Percentiles rank a stretch among this genome's conserved stretches.
Conservation (phyloP, 2,329 filamentous ascomycete species). For the Chrysoporthe deuterocubensis region DNA sequence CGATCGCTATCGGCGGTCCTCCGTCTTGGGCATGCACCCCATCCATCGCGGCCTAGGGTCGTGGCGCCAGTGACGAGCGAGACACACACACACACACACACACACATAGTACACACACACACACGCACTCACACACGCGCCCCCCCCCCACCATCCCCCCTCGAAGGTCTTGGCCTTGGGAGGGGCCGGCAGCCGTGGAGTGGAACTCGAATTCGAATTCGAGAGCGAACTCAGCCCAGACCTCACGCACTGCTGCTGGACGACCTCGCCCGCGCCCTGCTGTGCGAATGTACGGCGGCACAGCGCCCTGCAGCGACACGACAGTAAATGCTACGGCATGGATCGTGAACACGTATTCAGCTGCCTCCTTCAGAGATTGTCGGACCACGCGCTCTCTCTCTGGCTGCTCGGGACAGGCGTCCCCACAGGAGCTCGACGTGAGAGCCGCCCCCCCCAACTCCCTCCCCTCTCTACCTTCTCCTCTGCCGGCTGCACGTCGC, state of each 20-base stretch:
- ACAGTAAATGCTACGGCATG: constrained; percentile 1
- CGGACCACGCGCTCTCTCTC: not conserved
- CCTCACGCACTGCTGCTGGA: not conserved
- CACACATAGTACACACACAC: not conserved
- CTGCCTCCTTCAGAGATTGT: not conserved
- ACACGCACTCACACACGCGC: too few species aligned
- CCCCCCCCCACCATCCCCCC: too few species aligned
- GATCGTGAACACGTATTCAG: constrained; percentile 10
- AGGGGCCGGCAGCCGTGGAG: not conserved
- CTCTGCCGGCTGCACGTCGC: constrained; percentile 6
- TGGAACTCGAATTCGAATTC: not conserved
- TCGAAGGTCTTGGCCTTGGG: too few species aligned
- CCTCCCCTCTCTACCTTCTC: not conserved
- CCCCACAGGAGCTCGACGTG: too few species aligned
- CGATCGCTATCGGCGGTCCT: not conserved
- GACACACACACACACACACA: not conserved
- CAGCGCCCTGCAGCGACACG: not conserved
- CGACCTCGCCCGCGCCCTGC: not conserved
- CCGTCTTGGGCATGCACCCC: constrained; percentile 1
- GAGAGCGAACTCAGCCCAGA: not conserved
- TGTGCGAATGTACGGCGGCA: not conserved
- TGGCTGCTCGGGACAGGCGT: too few species aligned
- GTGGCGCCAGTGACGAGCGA: not conserved
- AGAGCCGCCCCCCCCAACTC: not conserved
- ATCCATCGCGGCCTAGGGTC: not conserved